These are phyloP conservation scores for Coemansia reversa DNA, from an alignment of 192 early-diverging fungal species.

Conservation along the genomic window DNA sequence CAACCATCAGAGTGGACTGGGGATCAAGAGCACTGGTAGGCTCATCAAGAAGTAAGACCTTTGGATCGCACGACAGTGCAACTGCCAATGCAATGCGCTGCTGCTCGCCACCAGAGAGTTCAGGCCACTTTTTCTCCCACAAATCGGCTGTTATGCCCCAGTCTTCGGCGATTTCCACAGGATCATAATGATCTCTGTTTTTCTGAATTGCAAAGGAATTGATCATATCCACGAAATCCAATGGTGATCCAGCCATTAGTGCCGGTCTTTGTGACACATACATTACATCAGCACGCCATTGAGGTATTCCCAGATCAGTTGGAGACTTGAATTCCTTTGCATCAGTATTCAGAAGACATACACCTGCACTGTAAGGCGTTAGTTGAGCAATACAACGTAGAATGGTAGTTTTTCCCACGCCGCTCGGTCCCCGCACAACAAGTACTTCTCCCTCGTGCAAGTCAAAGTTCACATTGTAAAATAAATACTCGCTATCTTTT, in stretches of 20 bases:
- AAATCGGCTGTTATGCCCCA: slow-evolving; percentile 68
- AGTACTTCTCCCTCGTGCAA: slow-evolving; percentile 59
- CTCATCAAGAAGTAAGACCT: slow-evolving; percentile 81
- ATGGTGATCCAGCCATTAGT: slow-evolving; percentile 68
- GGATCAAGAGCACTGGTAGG: slow-evolving; percentile 86
- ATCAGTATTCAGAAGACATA: slow-evolving; percentile 45
- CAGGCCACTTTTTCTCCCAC: slow-evolving; percentile 76
- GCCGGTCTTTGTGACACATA: slow-evolving; percentile 86
- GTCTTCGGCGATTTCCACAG: slow-evolving; percentile 61
- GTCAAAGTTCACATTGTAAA: slow-evolving; percentile 58
- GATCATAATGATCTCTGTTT: slow-evolving; percentile 54
- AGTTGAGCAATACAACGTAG: slow-evolving; percentile 80
- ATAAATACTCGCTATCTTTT: slow-evolving; percentile 32
- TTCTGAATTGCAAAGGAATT: slow-evolving; percentile 56
- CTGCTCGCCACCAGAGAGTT: slow-evolving; percentile 82
- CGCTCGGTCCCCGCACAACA: slow-evolving; percentile 68
- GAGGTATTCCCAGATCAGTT: slow-evolving; percentile 60
- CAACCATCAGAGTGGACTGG: slow-evolving; percentile 65
- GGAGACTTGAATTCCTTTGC: slow-evolving; percentile 43
- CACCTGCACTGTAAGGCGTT: slow-evolving; percentile 62
- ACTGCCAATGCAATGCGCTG: slow-evolving; percentile 82
- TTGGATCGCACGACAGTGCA: slow-evolving; percentile 71
- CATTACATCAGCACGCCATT: slow-evolving; percentile 75
- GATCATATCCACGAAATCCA: slow-evolving; percentile 65
- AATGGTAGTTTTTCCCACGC: slow-evolving; percentile 80